Conservation (phyloP, 805 yeast species). For the Ogataea populi-albae region DNA sequence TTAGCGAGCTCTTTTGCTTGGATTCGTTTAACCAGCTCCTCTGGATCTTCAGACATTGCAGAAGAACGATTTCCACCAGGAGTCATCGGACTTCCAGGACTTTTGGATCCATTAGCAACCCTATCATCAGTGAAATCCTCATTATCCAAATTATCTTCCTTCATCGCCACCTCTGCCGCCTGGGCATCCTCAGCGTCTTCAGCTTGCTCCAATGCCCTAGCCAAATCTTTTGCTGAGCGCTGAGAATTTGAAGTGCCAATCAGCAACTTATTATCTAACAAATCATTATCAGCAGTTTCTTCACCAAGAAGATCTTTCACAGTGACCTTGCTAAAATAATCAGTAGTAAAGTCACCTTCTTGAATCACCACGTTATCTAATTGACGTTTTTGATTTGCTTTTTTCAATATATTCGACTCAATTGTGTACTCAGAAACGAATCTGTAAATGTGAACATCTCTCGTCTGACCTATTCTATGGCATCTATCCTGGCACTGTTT, state of each 20-base stretch:
- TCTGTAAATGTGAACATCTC: constrained; percentile 96
- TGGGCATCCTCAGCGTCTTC: constrained; percentile 90
- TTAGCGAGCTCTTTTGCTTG: constrained; percentile 13
- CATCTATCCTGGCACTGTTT: constrained; percentile 99
- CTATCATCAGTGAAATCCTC: constrained; percentile 72
- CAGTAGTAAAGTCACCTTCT: constrained; percentile 98
- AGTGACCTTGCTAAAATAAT: constrained; percentile 84
- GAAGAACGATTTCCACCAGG: not conserved
- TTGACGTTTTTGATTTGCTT: constrained; percentile 92
- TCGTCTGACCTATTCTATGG: constrained; percentile 96
- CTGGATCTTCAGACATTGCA: constrained; percentile 29
- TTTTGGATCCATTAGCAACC: constrained; percentile 22
- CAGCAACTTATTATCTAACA: constrained; percentile 21
- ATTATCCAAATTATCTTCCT: constrained; percentile 77
- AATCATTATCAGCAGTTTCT: constrained; percentile 34
- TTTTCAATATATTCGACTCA: constrained; percentile 88
- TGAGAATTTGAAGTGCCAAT: constrained; percentile 4
- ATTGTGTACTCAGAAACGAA: constrained; percentile 95
- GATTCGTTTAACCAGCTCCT: constrained; percentile 22
- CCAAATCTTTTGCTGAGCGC: constrained; percentile 30
- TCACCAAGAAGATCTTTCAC: constrained; percentile 82
- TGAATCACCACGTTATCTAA: constrained; percentile 94
- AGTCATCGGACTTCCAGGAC: constrained; percentile 15
- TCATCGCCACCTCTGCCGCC: constrained; percentile 88
- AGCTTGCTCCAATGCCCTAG: constrained; percentile 71